Evolutionary conservation across 768 basidiomycete species (phyloP), one percentile per base, ranked within the genome.

Genomic region (Harrya chromipes): DNA sequence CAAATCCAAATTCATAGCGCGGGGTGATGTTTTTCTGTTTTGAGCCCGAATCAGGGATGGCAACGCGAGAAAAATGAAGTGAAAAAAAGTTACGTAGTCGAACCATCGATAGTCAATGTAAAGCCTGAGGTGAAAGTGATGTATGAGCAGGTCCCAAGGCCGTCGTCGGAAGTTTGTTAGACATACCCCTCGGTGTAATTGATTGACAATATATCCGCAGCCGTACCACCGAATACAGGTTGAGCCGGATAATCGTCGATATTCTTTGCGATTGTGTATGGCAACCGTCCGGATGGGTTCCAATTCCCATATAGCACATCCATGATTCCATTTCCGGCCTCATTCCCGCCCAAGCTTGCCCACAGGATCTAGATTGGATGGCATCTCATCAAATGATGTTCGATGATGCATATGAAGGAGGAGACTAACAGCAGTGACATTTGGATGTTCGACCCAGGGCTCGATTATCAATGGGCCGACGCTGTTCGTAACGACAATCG

Each of bases 1-100:
- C 94, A 62, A 84, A 94, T 4, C 94, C 94, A 64, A 97, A 97
- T 62, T 90, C 89, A 61, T 82, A 92, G 34, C 87, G 86, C 3
- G 90, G 90, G 0, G 75, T 75, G 55, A 91, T 89, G 53, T 84
- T 79, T 66, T 80, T 72, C 79, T 85, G 29, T 12, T 11, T 29
- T 13, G 29, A 29, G 12, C 4, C 29, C 29, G 12, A 29, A 29
- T 29, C 11, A 29, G 29, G 1, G 12, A 11, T 3, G 29, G 6
- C 9, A 13, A 29, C 12, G 29, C 10, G 29, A 29, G 29, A 31
- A 21, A 0, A 24, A 43, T 6, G 40, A 17, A 23, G 40, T 27
- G 20, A 53, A 3, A 54, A 42, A 10, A 33, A 66, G 81, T 69
- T 48, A 83, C 77, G 46, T 82, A 76, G 48, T 87, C 85, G 54